phyloP scores from a whole-genome alignment of 2,329 filamentous ascomycete genomes.

The Cryphonectria naterciae region DNA sequence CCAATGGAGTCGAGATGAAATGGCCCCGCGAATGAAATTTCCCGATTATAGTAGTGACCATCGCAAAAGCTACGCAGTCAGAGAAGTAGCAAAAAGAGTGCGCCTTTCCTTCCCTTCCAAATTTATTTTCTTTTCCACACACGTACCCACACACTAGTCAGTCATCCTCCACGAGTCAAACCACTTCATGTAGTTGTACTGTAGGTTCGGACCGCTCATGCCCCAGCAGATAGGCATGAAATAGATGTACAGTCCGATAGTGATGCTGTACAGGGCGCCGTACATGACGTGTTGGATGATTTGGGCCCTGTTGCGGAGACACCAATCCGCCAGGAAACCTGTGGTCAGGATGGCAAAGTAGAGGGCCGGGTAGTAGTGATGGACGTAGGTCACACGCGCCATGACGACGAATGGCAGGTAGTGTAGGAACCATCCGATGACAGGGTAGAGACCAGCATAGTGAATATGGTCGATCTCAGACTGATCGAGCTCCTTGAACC shows the following conservation, averaged over 20 bases:
- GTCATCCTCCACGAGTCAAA: constrained; percentile 84
- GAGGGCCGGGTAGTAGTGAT: constrained; percentile 97
- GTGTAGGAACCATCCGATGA: constrained; percentile 93
- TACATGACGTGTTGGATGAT: constrained; percentile 72
- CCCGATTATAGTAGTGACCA: constrained; percentile 3
- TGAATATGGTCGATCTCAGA: constrained; percentile 91
- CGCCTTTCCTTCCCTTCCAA: neutral
- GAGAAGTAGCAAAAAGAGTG: constrained; percentile 4
- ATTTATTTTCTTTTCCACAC: neutral
- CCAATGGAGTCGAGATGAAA: constrained; percentile 5
- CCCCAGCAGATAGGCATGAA: constrained; percentile 97
- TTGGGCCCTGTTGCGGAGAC: constrained; percentile 68
- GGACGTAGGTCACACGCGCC: constrained; percentile 98
- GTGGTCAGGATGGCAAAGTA: constrained; percentile 94
- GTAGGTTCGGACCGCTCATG: constrained; percentile 81
- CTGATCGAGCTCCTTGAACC: constrained; percentile 80
- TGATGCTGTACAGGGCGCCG: constrained; percentile 69
- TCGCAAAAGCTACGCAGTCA: constrained; percentile 2
- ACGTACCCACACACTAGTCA: constrained; percentile 50
- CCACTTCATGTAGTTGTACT: constrained; percentile 96
- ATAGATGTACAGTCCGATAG: constrained; percentile 82
- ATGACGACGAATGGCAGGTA: constrained; percentile 96
- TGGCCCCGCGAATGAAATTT: neutral
- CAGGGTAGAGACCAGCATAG: constrained; percentile 88
- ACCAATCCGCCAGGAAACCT: constrained; percentile 88